Percentiles rank a stretch among this genome's conserved stretches.
Evolutionary conservation across 352 stramenopile genomes (phyloP).

Genomic region (Globisporangium paddicum): DNA sequence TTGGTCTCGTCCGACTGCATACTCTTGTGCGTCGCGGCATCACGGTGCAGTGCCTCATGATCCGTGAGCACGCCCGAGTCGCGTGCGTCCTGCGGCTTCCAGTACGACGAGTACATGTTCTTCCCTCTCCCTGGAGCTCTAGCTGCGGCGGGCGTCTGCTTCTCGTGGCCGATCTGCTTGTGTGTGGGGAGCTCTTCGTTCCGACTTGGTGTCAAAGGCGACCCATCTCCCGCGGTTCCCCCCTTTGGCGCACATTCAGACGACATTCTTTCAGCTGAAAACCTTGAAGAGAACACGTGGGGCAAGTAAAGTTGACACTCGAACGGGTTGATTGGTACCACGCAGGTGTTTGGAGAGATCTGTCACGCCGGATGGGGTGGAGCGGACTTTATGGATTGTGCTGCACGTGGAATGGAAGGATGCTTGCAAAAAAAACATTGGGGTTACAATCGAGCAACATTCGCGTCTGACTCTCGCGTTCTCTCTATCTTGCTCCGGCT

Average conservation of each 20-base stretch:
- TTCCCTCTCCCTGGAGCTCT: too few relatives aligned
- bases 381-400: background rate
- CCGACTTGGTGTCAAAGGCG: background rate
- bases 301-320: too few relatives aligned
- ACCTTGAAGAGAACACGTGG: too few relatives aligned
- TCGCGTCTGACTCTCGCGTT: conserved; percentile 8
- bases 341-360: background rate
- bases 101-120: conserved; percentile 91
- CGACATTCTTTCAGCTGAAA: background rate
- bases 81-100: conserved; percentile 64
- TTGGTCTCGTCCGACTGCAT: conserved; percentile 81
- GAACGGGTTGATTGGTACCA: too few relatives aligned
- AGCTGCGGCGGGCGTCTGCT: background rate
- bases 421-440: too few relatives aligned
- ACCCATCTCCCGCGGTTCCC: conserved; percentile 3
- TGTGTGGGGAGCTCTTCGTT: background rate
- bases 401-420: too few relatives aligned
- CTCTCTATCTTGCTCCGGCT: conserved; percentile 4
- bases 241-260: conserved; percentile 1
- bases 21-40: conserved; percentile 67
- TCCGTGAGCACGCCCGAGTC: conserved; percentile 74
- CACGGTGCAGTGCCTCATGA: conserved; percentile 79
- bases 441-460: conserved; percentile 10
- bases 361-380: too few relatives aligned
- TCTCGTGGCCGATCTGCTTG: background rate